Evolutionary conservation across 345 rosid species (phyloP), one percentile per base, ranked within the genome.

Genomic region (Linum lewisii): DNA sequence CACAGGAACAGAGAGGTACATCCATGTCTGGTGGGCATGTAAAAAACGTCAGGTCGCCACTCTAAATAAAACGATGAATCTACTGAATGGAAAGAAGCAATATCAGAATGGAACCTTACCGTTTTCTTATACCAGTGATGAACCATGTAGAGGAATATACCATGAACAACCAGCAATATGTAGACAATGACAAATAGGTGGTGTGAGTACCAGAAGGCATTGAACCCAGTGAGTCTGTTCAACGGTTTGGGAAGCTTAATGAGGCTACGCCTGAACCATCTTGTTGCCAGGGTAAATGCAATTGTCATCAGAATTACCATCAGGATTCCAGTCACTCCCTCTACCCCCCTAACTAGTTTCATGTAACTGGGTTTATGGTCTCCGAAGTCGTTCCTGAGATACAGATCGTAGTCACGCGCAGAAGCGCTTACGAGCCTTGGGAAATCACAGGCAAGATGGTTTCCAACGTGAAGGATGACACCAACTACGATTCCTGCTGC

Each of bases 181-280:
- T 92, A 92, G 67, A 88, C 96, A 51, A 80, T 11, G 49, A 83
- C 75, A 62, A 92, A 82, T 18, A 92, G 71, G 70, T 92, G 96
- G 77, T 92, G 98, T 15, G 98, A 92, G 69, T 92, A 92, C 98
- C 98, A 92, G 66, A 92, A 92, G 37, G 98, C 95, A 59, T 92
- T 92, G 78, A 80, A 92, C 60, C 98, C 98, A 8, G 98, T 92
- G 47, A 88, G 68, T 71, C 93, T 87, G 66, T 92, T 88, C 29
- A 92, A 88, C 18, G 98, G 96, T 70, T 82, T 88, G 5, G 96
- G 98, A 19, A 88, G 74, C 69, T 83, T 86, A 60, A 86, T 75
- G 5, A 79, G 79, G 71, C 79, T 88, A 16, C 88, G 68, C 65
- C 98, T 79, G 74, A 84, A 86, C 84, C 85, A 79, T 59, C 78